A percentile compares a stretch with the other conserved stretches of the same genome.
Evolutionary conservation across 805 yeast genomes (phyloP).

Genomic region (Tetrapisispora namnaoensis): DNA sequence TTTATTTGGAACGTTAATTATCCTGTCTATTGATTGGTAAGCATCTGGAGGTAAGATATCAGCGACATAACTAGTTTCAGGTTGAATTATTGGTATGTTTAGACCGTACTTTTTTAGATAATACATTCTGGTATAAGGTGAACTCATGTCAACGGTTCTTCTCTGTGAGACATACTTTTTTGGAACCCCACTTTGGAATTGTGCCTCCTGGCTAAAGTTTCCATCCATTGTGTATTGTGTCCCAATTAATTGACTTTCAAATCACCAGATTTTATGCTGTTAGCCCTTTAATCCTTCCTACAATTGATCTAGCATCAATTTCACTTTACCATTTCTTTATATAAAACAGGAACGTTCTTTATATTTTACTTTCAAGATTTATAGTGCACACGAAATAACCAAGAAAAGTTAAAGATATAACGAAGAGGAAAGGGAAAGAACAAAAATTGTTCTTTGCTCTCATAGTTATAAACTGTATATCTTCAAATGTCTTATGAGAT

Average conservation of each 20-base stretch:
- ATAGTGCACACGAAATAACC: too few relatives aligned
- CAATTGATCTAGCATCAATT: too few relatives aligned
- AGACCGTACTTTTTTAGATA: slow-evolving; percentile 23
- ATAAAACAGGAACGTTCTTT: too few relatives aligned
- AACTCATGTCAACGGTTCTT: slow-evolving; percentile 27
- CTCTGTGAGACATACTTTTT: slow-evolving; percentile 26
- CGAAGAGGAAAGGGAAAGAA: too few relatives aligned
- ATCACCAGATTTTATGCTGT: background rate
- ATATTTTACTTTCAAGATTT: too few relatives aligned
- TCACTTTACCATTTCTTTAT: too few relatives aligned
- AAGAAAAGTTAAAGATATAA: too few relatives aligned
- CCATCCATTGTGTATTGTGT: background rate
- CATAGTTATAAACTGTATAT: too few relatives aligned
- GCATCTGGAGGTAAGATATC: slow-evolving; percentile 26
- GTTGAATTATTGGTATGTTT: slow-evolving; percentile 20
- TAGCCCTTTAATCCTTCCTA: too few relatives aligned
- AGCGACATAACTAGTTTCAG: slow-evolving; percentile 24
- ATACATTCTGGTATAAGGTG: slow-evolving; percentile 23
- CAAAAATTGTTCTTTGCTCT: too few relatives aligned
- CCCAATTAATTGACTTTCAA: background rate
- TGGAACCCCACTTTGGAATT: slow-evolving; percentile 1
- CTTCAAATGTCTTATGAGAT: too few relatives aligned
- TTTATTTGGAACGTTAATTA: slow-evolving; percentile 61
- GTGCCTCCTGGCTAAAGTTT: slow-evolving; percentile 8
- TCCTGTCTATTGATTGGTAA: slow-evolving; percentile 13